Conservation (phyloP, 1,284 basidiomycete genomes). For the Phylloboletellus chloephorus region DNA sequence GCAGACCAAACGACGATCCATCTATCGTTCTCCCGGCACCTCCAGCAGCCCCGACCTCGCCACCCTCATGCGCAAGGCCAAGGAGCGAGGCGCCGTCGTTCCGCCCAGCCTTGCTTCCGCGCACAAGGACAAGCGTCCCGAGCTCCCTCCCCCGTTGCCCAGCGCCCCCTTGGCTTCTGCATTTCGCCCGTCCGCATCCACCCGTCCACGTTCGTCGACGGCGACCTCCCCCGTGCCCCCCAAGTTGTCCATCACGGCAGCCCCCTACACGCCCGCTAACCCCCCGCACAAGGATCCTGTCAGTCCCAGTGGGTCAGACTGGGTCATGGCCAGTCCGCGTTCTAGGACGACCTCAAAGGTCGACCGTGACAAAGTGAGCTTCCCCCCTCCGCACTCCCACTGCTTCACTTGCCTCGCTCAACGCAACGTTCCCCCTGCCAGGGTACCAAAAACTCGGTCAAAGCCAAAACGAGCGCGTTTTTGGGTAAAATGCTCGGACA, state of each 20-base stretch:
- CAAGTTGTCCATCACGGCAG: constrained; percentile 29
- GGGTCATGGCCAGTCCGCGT: constrained; percentile 47
- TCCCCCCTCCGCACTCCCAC: constrained; percentile 2
- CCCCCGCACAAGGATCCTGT: constrained; percentile 25
- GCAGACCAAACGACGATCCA: constrained; percentile 71
- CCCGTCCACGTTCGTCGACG: constrained; percentile 35
- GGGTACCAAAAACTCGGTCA: constrained; percentile 55
- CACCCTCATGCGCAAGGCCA: constrained; percentile 75
- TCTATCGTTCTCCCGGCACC: constrained; percentile 83
- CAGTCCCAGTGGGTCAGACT: constrained; percentile 41
- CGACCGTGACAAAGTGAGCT: constrained; percentile 45
- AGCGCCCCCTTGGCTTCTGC: constrained; percentile 5
- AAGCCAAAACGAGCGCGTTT: constrained; percentile 72
- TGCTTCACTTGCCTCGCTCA: constrained; percentile 2
- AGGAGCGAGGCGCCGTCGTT: constrained; percentile 52
- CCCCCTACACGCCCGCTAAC: constrained; percentile 22
- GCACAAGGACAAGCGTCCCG: constrained; percentile 36
- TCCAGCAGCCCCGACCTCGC: constrained; percentile 86
- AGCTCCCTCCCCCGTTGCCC: constrained; percentile 48
- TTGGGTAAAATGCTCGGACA: constrained; percentile 71
- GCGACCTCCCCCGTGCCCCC: constrained; percentile 25
- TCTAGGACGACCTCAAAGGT: constrained; percentile 38
- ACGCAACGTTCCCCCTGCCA: constrained; percentile 21
- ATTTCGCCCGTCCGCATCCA: constrained; percentile 13
- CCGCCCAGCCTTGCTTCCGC: constrained; percentile 26